Conservation (phyloP, 2,329 filamentous ascomycete genomes). For the Fusarium nelsonii region DNA sequence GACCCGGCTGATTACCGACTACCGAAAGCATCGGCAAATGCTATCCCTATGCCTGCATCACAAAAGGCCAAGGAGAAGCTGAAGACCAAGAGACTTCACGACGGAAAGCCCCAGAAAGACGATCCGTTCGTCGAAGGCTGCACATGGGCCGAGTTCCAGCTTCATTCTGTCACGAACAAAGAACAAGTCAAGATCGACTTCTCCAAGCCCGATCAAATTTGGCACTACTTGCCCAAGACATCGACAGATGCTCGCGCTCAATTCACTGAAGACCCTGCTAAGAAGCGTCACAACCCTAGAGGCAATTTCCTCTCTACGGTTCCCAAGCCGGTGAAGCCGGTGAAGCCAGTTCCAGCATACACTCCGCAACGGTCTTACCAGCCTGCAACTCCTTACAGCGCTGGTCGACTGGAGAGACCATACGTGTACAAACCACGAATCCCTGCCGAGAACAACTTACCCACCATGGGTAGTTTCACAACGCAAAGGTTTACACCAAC, state of each 20-base stretch:
- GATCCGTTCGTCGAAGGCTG: conserved; percentile 76
- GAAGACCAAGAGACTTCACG: conserved; percentile 72
- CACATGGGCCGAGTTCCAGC: conserved; percentile 85
- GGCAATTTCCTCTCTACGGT: conserved; percentile 80
- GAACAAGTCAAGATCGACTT: conserved; percentile 78
- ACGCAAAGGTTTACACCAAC: conserved; percentile 46
- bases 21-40: conserved; percentile 79
- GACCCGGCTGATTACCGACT: conserved; percentile 77
- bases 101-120: conserved; percentile 73
- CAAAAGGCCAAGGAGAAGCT: conserved; percentile 74
- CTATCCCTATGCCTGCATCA: conserved; percentile 76
- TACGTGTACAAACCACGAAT: conserved; percentile 66
- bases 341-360: conserved; percentile 53
- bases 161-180: conserved; percentile 67
- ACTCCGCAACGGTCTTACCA: conserved; percentile 48
- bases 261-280: conserved; percentile 82
- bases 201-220: conserved; percentile 78
- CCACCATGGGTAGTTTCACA: conserved; percentile 41
- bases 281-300: conserved; percentile 72
- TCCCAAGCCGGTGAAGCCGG: conserved; percentile 65
- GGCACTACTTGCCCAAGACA: conserved; percentile 86
- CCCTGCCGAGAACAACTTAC: conserved; percentile 47
- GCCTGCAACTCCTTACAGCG: conserved; percentile 17
- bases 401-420: conserved; percentile 57
- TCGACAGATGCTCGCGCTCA: conserved; percentile 93